A percentile compares a stretch with the other conserved stretches of the same genome.
These are phyloP conservation scores for Aspergillus floridensis DNA, from an alignment of 2,329 filamentous ascomycete genomes.

Conservation along the genomic window DNA sequence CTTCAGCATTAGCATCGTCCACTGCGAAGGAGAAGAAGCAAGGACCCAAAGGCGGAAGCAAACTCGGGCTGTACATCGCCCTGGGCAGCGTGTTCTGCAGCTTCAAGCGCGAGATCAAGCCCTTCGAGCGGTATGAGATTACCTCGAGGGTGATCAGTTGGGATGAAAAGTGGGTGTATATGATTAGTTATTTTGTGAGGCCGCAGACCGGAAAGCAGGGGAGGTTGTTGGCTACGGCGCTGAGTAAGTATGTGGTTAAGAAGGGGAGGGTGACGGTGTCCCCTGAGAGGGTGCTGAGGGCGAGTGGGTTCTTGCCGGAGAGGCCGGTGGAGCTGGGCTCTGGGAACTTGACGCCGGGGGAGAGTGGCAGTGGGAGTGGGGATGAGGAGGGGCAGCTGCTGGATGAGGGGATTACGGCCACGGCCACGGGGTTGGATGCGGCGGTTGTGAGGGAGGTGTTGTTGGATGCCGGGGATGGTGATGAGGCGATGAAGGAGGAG, in stretches of 20 bases:
- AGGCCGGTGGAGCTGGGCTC: conserved; percentile 58
- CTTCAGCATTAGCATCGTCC: background rate
- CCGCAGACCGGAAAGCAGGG: conserved; percentile 47
- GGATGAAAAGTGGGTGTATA: conserved; percentile 80
- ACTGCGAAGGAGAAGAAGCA: conserved; percentile 19
- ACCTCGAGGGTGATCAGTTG: conserved; percentile 68
- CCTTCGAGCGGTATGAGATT: conserved; percentile 69
- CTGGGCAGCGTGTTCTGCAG: conserved; percentile 71
- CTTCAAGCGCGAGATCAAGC: conserved; percentile 71
- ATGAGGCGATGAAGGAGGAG: conserved; percentile 3
- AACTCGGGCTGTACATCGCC: conserved; percentile 57
- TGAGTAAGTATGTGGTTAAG: conserved; percentile 82
- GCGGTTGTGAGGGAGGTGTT: conserved; percentile 37
- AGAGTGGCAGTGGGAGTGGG: conserved; percentile 19
- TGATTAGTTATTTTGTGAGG: conserved; percentile 70
- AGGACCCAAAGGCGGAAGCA: conserved; percentile 52
- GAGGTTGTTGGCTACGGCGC: conserved; percentile 66
- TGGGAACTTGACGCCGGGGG: background rate
- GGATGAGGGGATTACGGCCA: conserved; percentile 31
- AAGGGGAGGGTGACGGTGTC: conserved; percentile 78
- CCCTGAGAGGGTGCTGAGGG: conserved; percentile 70
- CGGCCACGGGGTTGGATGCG: conserved; percentile 31
- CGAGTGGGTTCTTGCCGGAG: conserved; percentile 70
- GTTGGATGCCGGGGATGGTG: background rate
- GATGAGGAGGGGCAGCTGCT: too few relatives aligned